Evolutionary conservation across 2,329 filamentous ascomycete genomes (phyloP).

Genomic region (Alternaria rosae): DNA sequence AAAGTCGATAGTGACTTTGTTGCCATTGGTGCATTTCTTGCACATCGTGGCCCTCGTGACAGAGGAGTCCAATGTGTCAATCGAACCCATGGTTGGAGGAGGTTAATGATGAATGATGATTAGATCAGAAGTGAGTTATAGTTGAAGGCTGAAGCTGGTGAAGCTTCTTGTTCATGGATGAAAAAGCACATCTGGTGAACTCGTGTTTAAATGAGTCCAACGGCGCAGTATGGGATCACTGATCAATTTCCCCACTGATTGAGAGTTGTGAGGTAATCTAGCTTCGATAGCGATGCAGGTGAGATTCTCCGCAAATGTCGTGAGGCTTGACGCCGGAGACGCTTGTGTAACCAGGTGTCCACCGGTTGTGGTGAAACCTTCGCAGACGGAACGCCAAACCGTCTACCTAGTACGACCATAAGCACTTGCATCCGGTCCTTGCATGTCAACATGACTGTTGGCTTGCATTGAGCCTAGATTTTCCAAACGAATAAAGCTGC

Average conservation of each 20-base stretch:
- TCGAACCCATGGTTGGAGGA: background rate
- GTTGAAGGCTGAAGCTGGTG: background rate
- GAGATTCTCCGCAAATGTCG: background rate
- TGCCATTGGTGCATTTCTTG: background rate
- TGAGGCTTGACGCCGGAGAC: background rate
- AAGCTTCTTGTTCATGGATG: background rate
- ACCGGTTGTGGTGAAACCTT: background rate
- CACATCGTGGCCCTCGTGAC: background rate
- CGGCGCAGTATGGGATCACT: background rate
- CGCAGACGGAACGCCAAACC: background rate
- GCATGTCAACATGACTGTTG: background rate
- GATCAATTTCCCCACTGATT: background rate
- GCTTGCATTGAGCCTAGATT: background rate
- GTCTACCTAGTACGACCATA: background rate
- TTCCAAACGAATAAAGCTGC: background rate
- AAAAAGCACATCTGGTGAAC: background rate
- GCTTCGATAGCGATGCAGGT: background rate
- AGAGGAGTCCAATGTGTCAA: background rate
- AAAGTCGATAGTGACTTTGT: background rate
- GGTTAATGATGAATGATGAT: background rate
- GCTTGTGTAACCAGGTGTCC: background rate
- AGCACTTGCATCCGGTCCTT: background rate
- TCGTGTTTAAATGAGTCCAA: background rate
- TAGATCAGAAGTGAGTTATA: background rate
- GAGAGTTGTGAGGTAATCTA: background rate